Percentiles rank a stretch among this genome's conserved stretches.
Conservation (phyloP, 768 basidiomycete genomes). For the Serendipita sp. region DNA sequence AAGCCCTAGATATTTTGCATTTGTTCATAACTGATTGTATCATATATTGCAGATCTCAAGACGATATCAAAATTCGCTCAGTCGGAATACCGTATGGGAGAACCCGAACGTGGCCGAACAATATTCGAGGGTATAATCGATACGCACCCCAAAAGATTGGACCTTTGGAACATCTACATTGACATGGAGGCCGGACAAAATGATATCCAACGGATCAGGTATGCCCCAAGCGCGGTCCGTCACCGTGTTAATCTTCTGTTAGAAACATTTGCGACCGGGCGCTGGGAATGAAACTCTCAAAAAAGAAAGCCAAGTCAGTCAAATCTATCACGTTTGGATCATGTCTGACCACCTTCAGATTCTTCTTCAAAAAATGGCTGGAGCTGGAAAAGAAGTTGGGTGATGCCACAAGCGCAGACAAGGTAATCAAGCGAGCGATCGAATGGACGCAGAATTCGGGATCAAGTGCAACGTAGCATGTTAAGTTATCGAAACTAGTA, state of each 20-base stretch:
- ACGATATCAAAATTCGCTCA: conserved; percentile 91
- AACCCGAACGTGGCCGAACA: conserved; percentile 87
- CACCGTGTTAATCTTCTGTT: not conserved
- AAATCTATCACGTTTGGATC: not conserved
- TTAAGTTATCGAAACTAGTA: conserved; percentile 9
- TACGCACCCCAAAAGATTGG: conserved; percentile 87
- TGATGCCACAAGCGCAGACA: conserved; percentile 63
- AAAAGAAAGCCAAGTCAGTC: conserved; percentile 83
- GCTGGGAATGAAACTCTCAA: conserved; percentile 73
- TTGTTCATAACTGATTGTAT: not conserved
- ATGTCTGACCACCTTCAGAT: conserved; percentile 28
- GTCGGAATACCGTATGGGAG: conserved; percentile 86
- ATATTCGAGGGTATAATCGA: conserved; percentile 94
- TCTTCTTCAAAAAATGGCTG: conserved; percentile 97
- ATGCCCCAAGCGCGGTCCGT: conserved; percentile 13
- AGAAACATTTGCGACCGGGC: conserved; percentile 82
- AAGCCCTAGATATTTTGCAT: too few relatives aligned
- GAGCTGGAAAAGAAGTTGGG: conserved; percentile 74
- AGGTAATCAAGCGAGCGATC: conserved; percentile 76
- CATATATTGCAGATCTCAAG: conserved; percentile 55
- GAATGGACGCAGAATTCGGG: conserved; percentile 62
- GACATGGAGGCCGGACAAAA: conserved; percentile 81
- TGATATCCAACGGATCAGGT: conserved; percentile 70
- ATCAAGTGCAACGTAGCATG: not conserved
- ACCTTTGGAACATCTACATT: conserved; percentile 91